phyloP scores from a whole-genome alignment of 1,284 basidiomycete species.

The Amylostereum areolatum region DNA sequence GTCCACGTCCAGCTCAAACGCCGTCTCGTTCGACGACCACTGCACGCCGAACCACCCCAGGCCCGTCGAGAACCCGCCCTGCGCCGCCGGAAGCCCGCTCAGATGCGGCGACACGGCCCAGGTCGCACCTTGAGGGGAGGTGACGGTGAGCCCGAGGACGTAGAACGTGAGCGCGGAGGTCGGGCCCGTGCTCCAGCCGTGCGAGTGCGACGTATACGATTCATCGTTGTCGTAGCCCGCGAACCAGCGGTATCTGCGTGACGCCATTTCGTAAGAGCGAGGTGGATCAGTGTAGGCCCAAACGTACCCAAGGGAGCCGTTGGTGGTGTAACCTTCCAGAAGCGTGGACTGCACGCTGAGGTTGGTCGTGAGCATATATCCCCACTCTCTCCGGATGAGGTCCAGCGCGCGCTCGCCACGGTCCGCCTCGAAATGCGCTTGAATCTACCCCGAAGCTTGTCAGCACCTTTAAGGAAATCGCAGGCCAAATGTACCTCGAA shows the following conservation, averaged over 20 bases:
- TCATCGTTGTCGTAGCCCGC: slow-evolving; percentile 43
- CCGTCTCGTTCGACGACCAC: slow-evolving; percentile 19
- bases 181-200: slow-evolving; percentile 30
- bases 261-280: background rate
- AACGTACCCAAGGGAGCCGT: slow-evolving; percentile 37
- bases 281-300: background rate
- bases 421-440: slow-evolving; percentile 45
- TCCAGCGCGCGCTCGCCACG: slow-evolving; percentile 43
- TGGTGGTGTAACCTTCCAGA: slow-evolving; percentile 46
- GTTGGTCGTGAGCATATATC: slow-evolving; percentile 49
- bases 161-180: slow-evolving; percentile 36
- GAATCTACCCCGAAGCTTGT: slow-evolving; percentile 17
- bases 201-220: slow-evolving; percentile 39
- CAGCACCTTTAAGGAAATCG: background rate
- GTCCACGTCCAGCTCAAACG: slow-evolving; percentile 23
- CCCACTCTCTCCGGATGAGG: slow-evolving; percentile 44
- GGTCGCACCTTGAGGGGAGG: slow-evolving; percentile 30
- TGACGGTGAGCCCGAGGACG: slow-evolving; percentile 35
- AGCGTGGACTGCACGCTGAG: slow-evolving; percentile 45
- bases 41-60: slow-evolving; percentile 35
- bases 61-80: slow-evolving; percentile 37
- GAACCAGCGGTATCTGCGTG: slow-evolving; percentile 34
- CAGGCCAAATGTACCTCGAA: slow-evolving; percentile 17
- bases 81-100: slow-evolving; percentile 29
- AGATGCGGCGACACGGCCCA: slow-evolving; percentile 37